Evolutionary conservation across 148 eudicot genomes (phyloP).

Genomic region (Dianthus caryophyllus): DNA sequence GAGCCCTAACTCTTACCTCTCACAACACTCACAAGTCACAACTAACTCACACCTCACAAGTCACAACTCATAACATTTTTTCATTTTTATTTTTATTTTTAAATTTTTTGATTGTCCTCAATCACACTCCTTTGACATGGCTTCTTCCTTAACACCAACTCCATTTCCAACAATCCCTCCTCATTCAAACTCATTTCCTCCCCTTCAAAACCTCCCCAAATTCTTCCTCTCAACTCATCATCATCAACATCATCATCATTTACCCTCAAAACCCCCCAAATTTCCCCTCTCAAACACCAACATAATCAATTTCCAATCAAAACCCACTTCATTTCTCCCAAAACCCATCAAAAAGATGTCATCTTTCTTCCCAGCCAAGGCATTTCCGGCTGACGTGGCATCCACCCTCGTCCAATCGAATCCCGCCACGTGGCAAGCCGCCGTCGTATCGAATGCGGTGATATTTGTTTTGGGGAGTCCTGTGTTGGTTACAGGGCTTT

Average conservation of each 20-base stretch:
- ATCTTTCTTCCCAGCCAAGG: conserved; percentile 26
- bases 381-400: conserved; percentile 28
- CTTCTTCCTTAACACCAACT: conserved; percentile 8
- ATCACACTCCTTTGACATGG: conserved; percentile 8
- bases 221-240: conserved; percentile 15
- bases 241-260: background rate
- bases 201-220: conserved; percentile 13
- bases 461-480: conserved; percentile 84
- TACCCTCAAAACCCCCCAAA: background rate
- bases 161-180: background rate
- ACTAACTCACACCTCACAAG: too few relatives aligned
- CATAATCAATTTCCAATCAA: conserved; percentile 5
- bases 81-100: too few relatives aligned
- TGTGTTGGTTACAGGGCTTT: conserved; percentile 61
- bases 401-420: conserved; percentile 40
- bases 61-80: too few relatives aligned
- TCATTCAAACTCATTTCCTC: background rate
- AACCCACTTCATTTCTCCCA: background rate
- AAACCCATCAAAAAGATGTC: conserved; percentile 25
- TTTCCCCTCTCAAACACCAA: background rate
- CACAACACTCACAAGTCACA: too few relatives aligned
- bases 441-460: conserved; percentile 48
- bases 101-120: too few relatives aligned
- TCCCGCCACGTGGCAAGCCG: conserved; percentile 79
- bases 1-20: too few relatives aligned